Evolutionary conservation across 148 eudicot species (phyloP), one percentile per base, ranked within the genome.

Genomic region (Salicornia ramosissima): DNA sequence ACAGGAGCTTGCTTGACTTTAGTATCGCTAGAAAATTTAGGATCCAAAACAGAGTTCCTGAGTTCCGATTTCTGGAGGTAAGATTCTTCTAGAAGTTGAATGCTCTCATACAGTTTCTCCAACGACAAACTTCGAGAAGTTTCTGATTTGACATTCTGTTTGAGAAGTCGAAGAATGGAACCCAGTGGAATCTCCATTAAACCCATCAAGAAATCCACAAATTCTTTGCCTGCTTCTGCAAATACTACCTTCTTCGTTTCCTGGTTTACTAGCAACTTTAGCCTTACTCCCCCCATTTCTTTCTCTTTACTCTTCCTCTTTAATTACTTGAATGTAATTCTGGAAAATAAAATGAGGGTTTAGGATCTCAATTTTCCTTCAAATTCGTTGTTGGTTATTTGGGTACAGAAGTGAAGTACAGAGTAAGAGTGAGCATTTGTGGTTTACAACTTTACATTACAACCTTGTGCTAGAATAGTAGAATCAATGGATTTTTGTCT

Each of bases 171-270:
- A 22, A 68, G 71, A 30, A 68, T 68, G 2, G 59, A 51, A 52
- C 71, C 71, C 13, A 68, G 60, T n/a, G 71, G 71, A 13, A 68
- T 52, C 39, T 68, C 46, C 71, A 68, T 51, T 31, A 68, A 51
- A n/a, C 71, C 71, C 40, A 68, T n/a, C 2, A 68, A 36, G n/a
- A 68, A 31, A 15, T 68, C 71, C 6, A 68, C 71, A 52, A 68
- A 68, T 33, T 68, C 71, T 1, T 68, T 68, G 2, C 60, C 47
- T 12, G 71, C 59, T 52, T 67, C 71, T 21, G 59, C 59, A 34
- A 31, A 67, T 2, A 67, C 29, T 21, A 67, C 71, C 60, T 67
- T 67, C 13, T 67, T 67, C 6, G 59, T 15, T 28, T 52, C 45
- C 30, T 34, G 31, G 60, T 52, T 39, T 19, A 67, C 40, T 3